Base-by-base conservation (phyloP, 1,284 basidiomycete genomes). In the Sporisorium iseilematis-ciliati region DNA sequence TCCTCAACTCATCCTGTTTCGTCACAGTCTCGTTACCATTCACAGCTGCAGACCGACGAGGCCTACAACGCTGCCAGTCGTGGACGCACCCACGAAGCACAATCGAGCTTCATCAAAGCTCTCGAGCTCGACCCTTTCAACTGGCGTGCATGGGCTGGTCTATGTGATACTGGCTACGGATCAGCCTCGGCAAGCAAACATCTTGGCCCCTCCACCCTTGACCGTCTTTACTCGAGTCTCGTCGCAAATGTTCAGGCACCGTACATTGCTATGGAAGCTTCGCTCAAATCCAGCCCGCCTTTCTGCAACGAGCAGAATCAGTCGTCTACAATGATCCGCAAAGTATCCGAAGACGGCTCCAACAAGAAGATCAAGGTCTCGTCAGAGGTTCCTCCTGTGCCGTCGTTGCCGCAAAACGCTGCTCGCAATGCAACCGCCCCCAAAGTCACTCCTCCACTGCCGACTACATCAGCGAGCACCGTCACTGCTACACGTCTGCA, bases 131-230 rank as follows among this genome's bases (percentile, higher is more conserved):
- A 83, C 42, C 78, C 65, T 33, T 78, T 75, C 64, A 79, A 78
- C 23, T 84, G 82, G 82, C 69, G 72, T 16, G 80, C 82, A 7
- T 82, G 80, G 75, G 51, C 79, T 3, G 73, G 77, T 1, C 64
- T 82, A 8, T 81, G 79, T 46, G 82, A 84, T 48, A 72, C 75
- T 10, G 77, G 69, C n/a, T 64, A 65, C 12, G 71, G 66, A 31
- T 50, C 42, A 12, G 57, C 40, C 3, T 40, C 63, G 3, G 59
- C 63, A 10, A 52, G 31, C 40, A 57, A 63, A 46, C 61, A 57
- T 14, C 42, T 65, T 18, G 40, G 50, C 4, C n/a, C 43, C 3
- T 38, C 68, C 10, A 57, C 62, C 10, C 61, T 71, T 8, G 64
- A 74, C 41, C 49, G 56, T 20, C 52, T 70, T 16, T 74, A 69